A percentile compares a stretch with the other conserved stretches of the same genome.
phyloP scores from a whole-genome alignment of 805 yeast genomes.

The Suhomyces tanzawaensis region DNA sequence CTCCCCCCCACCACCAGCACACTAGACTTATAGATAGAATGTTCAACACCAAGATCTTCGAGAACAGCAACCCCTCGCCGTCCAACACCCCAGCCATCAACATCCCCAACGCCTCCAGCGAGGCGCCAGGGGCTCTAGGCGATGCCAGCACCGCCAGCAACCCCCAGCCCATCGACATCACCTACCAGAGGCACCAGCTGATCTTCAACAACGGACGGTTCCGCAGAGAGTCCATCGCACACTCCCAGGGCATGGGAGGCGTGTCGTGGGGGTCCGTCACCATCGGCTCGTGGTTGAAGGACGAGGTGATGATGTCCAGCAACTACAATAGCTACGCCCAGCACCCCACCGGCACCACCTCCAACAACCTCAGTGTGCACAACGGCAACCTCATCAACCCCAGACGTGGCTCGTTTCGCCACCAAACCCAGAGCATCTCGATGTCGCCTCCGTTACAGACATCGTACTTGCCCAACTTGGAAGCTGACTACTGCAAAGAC shows the following conservation, averaged over 20 bases:
- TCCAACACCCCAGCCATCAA: conserved; percentile 28
- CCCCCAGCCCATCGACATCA: conserved; percentile 46
- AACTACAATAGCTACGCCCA: conserved; percentile 14
- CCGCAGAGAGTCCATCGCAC: conserved; percentile 89
- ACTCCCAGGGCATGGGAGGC: conserved; percentile 97
- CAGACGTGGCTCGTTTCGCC: conserved; percentile 37
- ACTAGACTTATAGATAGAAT: too few relatives aligned
- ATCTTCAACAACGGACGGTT: conserved; percentile 45
- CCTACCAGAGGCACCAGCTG: conserved; percentile 40
- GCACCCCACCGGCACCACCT: conserved; percentile 12
- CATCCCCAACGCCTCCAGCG: conserved; percentile 20
- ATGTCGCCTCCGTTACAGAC: conserved; percentile 67
- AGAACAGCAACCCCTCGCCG: conserved; percentile 24
- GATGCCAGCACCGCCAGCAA: conserved; percentile 12
- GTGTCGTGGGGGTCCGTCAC: conserved; percentile 96
- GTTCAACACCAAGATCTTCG: conserved; percentile 46
- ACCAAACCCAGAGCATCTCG: conserved; percentile 23
- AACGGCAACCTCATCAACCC: conserved; percentile 31
- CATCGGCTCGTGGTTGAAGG: conserved; percentile 93
- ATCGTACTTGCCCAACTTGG: conserved; percentile 85
- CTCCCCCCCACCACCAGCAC: too few relatives aligned
- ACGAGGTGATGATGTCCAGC: conserved; percentile 71
- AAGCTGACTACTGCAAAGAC: conserved; percentile 95
- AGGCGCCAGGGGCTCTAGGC: conserved; percentile 1
- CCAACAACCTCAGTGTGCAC: conserved; percentile 13